Evolutionary conservation across 2,329 filamentous ascomycete genomes (phyloP).

Genomic region (Aspergillus puulaauensis): DNA sequence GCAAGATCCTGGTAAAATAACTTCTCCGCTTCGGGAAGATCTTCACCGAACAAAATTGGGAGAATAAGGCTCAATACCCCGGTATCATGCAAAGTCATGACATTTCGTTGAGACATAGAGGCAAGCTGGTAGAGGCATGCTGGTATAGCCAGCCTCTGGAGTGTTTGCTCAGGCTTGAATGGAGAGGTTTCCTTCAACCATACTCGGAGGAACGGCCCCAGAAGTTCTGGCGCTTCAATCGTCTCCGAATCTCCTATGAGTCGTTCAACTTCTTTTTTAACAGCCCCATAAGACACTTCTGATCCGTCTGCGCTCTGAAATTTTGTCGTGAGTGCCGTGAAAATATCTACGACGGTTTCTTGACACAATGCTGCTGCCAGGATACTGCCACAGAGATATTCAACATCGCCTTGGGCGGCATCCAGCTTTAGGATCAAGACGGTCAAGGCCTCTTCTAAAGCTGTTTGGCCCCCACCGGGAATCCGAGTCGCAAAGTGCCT

Average conservation of each 20-base stretch:
- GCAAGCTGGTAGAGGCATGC: constrained; percentile 61
- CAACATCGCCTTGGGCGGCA: constrained; percentile 53
- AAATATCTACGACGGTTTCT: constrained; percentile 69
- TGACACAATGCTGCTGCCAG: constrained; percentile 79
- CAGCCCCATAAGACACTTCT: constrained; percentile 18
- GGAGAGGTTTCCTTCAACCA: constrained; percentile 61
- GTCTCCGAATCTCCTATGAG: constrained; percentile 42
- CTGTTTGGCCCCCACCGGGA: constrained; percentile 74
- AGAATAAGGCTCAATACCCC: constrained; percentile 69
- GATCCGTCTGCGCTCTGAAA: constrained; percentile 16
- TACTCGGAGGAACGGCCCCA: constrained; percentile 39
- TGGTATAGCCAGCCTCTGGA: constrained; percentile 58
- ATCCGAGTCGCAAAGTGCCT: constrained; percentile 80
- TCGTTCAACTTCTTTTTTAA: constrained; percentile 34
- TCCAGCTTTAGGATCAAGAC: constrained; percentile 62
- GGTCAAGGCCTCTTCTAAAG: constrained; percentile 68
- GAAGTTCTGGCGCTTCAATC: constrained; percentile 41
- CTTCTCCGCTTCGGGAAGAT: constrained; percentile 57
- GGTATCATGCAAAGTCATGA: constrained; percentile 69
- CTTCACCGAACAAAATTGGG: constrained; percentile 59
- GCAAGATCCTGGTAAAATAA: constrained; percentile 66
- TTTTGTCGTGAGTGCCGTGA: constrained; percentile 44
- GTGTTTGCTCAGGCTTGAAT: constrained; percentile 40
- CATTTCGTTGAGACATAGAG: constrained; percentile 65
- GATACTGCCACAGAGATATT: constrained; percentile 81